Evolutionary conservation across 208 protist species (phyloP).

Genomic region (Porcisia deanei): DNA sequence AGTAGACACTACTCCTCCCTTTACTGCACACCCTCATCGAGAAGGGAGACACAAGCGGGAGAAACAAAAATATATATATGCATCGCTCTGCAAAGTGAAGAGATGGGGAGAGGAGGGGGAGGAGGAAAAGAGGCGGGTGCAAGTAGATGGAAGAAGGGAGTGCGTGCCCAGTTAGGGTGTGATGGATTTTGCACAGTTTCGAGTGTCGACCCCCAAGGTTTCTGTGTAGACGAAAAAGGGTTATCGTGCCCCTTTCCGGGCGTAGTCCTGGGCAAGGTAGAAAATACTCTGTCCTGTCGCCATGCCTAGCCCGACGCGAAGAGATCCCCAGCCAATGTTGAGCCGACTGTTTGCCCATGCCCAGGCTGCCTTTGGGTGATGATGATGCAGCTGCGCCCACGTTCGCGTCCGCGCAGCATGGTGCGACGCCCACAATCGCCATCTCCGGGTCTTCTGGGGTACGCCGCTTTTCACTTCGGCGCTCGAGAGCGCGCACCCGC

Average conservation of each 20-base stretch:
- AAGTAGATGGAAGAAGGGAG: neutral
- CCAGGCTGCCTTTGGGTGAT: conserved; percentile 72
- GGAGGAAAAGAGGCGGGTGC: neutral
- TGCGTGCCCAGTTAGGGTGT: neutral
- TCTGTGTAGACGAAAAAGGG: too few species aligned
- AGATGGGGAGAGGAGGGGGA: neutral
- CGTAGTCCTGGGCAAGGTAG: conserved; percentile 66
- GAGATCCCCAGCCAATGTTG: conserved; percentile 91
- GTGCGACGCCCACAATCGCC: neutral
- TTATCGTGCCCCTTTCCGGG: neutral
- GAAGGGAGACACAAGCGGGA: too few species aligned
- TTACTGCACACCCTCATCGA: too few species aligned
- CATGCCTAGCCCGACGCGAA: conserved; percentile 89
- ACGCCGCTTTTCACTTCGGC: neutral
- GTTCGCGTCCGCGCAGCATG: conserved; percentile 4
- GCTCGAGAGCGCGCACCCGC: neutral
- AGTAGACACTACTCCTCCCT: too few species aligned
- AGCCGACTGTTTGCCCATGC: conserved; percentile 82
- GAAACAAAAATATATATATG: too few species aligned
- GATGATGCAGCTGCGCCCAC: conserved; percentile 26
- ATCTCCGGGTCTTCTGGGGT: neutral
- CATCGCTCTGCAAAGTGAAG: neutral
- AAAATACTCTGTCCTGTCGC: conserved; percentile 86
- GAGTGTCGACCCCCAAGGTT: neutral
- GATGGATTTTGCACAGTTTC: neutral